Base-by-base conservation (phyloP, 768 basidiomycete species). In the Boletus fagicola region DNA sequence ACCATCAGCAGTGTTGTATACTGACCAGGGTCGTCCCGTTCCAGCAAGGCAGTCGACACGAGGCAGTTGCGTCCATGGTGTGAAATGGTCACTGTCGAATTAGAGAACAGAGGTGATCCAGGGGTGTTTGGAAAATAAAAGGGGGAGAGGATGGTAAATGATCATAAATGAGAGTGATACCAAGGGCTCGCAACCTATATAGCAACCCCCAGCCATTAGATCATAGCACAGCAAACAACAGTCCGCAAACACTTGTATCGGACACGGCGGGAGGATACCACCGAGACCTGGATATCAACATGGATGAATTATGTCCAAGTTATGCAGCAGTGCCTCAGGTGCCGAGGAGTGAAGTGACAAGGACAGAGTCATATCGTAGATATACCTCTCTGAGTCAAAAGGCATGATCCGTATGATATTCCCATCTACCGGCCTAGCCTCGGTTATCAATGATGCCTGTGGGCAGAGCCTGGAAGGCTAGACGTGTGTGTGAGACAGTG, bases 101-200 rank as follows among this genome's bases (percentile, higher is more conserved):
- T 12, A 24, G 38, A 30, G 45, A 44, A 42, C 12, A 39, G 20
- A 28, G 15, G 22, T 16, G 13, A 20, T 36, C 5, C 6, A 7
- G 49, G 36, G 26, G 9, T 8, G 26, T 16, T 7, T 28, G 24
- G 35, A 52, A 31, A 35, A 49, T 13, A 13, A 46, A 22, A 12
- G 45, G 6, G 12, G 31, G 38, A 36, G 53, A 40, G 45, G 47
- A 46, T 51, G 56, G 26, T 38, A 26, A 20, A 57, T 18, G 40
- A 38, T 56, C 39, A 61, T 52, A 54, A 43, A 48, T 31, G 49
- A 15, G 28, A 15, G 42, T 20, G 31, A 38, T 46, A 33, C 39
- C 26, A 24, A 36, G 42, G 42, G 13, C 20, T 44, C 44, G 56
- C 62, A 52, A 51, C 33, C 35, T 68, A 68, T 68, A 68, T 67